A percentile compares a stretch with the other conserved stretches of the same genome.
Evolutionary conservation across 306 rosid species (phyloP).

Genomic region (Fragaria iinumae): DNA sequence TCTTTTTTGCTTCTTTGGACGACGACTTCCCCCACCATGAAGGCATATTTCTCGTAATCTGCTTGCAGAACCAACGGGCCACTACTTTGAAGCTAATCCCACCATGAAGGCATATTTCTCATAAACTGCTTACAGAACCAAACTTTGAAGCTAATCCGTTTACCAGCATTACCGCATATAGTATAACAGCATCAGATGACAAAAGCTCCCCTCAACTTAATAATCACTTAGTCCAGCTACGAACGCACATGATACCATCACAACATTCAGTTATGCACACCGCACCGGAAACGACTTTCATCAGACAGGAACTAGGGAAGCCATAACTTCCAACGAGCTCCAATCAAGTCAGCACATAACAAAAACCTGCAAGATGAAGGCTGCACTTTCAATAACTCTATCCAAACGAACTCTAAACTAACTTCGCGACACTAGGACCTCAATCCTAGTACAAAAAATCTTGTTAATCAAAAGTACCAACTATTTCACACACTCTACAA

Average conservation of each 20-base stretch:
- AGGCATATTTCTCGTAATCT: conserved; percentile 56
- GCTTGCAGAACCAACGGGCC: conserved; percentile 22
- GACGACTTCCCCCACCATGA: conserved; percentile 88
- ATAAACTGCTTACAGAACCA: conserved; percentile 20
- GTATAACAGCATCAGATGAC: background rate
- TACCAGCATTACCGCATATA: conserved; percentile 28
- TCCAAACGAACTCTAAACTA: background rate
- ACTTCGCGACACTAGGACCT: background rate
- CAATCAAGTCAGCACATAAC: conserved; percentile 11
- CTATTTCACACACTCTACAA: background rate
- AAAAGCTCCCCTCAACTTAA: background rate
- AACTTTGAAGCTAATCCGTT: conserved; percentile 30
- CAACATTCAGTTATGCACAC: conserved; percentile 19
- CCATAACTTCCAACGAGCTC: conserved; percentile 27
- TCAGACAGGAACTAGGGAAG: conserved; percentile 26
- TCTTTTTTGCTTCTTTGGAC: conserved; percentile 89
- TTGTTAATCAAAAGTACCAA: background rate
- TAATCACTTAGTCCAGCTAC: conserved; percentile 16
- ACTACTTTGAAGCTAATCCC: conserved; percentile 32
- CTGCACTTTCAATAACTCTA: conserved; percentile 22
- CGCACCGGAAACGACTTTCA: conserved; percentile 34
- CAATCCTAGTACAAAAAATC: background rate
- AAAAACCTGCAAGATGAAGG: conserved; percentile 44
- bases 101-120: conserved; percentile 83
- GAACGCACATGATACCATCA: conserved; percentile 14